Evolutionary conservation across 768 basidiomycete genomes (phyloP).

Genomic region (Leucocoprinus sp.): DNA sequence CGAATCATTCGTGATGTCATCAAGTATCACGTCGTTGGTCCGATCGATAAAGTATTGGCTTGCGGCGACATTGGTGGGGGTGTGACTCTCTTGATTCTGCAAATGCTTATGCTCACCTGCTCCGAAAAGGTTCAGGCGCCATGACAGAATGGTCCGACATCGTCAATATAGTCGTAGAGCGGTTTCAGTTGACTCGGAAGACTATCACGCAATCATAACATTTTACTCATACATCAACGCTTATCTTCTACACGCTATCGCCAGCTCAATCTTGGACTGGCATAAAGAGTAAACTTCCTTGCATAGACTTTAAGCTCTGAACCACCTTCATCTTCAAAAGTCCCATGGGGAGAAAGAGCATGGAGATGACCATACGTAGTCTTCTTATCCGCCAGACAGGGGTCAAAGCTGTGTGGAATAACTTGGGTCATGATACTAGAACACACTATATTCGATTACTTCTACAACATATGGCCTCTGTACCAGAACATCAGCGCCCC

Average conservation of each 20-base stretch:
- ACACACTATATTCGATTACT: too few species aligned
- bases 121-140: conserved; percentile 66
- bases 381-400: too few species aligned
- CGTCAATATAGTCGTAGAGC: conserved; percentile 59
- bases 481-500: conserved; percentile 57
- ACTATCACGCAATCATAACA: neutral
- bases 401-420: too few species aligned
- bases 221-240: neutral
- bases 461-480: too few species aligned
- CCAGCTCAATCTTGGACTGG: too few species aligned
- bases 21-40: conserved; percentile 75
- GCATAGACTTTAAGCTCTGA: too few species aligned
- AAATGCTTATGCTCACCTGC: neutral
- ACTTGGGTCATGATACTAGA: too few species aligned
- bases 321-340: too few species aligned
- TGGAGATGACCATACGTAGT: too few species aligned
- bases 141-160: conserved; percentile 98
- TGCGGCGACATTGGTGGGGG: conserved; percentile 84
- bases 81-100: neutral
- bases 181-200: conserved; percentile 27
- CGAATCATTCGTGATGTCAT: conserved; percentile 66
- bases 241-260: too few species aligned
- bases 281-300: too few species aligned
- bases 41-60: conserved; percentile 80
- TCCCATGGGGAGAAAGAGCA: too few species aligned